Evolutionary conservation across 2,329 filamentous ascomycete genomes (phyloP).

Genomic region (Colletotrichum sp.): DNA sequence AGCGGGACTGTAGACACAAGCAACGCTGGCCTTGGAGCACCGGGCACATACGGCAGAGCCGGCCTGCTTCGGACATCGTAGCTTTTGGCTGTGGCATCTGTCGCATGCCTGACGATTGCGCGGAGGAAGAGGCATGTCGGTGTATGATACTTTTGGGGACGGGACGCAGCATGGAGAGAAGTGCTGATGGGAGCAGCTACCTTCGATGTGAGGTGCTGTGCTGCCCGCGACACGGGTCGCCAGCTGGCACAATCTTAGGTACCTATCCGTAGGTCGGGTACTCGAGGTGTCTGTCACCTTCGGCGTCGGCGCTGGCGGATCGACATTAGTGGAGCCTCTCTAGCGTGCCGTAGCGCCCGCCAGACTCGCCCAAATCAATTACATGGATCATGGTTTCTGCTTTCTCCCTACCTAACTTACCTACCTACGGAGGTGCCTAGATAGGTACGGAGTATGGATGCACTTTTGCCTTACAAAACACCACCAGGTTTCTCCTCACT

Average conservation of each 20-base stretch:
- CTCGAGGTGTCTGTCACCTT: background rate
- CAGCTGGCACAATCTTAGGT: background rate
- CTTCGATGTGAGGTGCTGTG: background rate
- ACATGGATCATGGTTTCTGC: background rate
- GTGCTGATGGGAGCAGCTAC: background rate
- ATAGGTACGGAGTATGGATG: background rate
- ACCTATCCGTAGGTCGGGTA: background rate
- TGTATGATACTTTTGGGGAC: slow-evolving; percentile 20
- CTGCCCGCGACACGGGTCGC: background rate
- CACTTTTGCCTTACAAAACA: background rate
- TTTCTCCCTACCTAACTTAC: background rate
- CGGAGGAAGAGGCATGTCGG: slow-evolving; percentile 8
- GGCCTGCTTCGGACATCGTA: slow-evolving; percentile 46
- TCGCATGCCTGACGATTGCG: slow-evolving; percentile 40
- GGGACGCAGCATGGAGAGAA: background rate
- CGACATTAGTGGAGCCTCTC: background rate
- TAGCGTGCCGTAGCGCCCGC: background rate
- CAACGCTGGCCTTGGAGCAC: slow-evolving; percentile 43
- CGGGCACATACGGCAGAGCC: slow-evolving; percentile 41
- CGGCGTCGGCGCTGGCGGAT: background rate
- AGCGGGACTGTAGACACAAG: slow-evolving; percentile 49
- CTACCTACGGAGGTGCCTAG: background rate
- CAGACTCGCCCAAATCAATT: background rate
- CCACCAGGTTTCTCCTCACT: background rate
- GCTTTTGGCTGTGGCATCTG: slow-evolving; percentile 52